Conservation (phyloP, 805 yeast species). For the Ogataea nonfermentans region DNA sequence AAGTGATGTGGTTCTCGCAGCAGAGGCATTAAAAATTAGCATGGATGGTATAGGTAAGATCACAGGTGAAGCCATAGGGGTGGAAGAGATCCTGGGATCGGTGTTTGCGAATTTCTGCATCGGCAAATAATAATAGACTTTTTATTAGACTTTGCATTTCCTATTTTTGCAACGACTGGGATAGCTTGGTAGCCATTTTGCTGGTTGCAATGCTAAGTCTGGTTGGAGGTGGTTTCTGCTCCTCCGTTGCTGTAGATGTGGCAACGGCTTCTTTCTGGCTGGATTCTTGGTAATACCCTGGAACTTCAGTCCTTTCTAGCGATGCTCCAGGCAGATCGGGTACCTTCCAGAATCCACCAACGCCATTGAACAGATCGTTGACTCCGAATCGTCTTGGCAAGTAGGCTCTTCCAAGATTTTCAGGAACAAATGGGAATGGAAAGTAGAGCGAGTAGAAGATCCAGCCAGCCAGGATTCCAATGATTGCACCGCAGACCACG, state of each 20-base stretch:
- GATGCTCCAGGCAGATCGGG: slow-evolving; percentile 31
- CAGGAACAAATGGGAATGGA: slow-evolving; percentile 33
- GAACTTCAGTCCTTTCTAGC: slow-evolving; percentile 25
- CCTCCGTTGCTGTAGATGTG: not conserved
- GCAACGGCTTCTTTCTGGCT: not conserved
- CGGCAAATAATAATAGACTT: slow-evolving; percentile 58
- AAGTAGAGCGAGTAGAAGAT: slow-evolving; percentile 42
- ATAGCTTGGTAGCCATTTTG: slow-evolving; percentile 6
- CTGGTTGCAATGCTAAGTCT: slow-evolving; percentile 9
- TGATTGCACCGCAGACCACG: slow-evolving; percentile 37
- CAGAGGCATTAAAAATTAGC: slow-evolving; percentile 71
- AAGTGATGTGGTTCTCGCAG: slow-evolving; percentile 75
- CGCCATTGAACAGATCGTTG: slow-evolving; percentile 23
- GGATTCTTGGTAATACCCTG: slow-evolving; percentile 16
- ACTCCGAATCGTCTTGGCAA: slow-evolving; percentile 41
- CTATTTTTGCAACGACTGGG: slow-evolving; percentile 7
- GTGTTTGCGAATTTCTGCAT: slow-evolving; percentile 92
- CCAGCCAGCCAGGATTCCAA: slow-evolving; percentile 37
- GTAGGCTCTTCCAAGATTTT: slow-evolving; percentile 39
- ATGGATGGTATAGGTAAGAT: slow-evolving; percentile 88
- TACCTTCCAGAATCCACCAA: slow-evolving; percentile 40
- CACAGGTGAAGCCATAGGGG: slow-evolving; percentile 84
- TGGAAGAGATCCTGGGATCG: slow-evolving; percentile 88
- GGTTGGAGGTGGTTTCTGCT: slow-evolving; percentile 12
- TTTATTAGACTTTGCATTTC: not conserved